Conservation (phyloP, 2,329 filamentous ascomycete genomes). For the Xylariaceae sp. region DNA sequence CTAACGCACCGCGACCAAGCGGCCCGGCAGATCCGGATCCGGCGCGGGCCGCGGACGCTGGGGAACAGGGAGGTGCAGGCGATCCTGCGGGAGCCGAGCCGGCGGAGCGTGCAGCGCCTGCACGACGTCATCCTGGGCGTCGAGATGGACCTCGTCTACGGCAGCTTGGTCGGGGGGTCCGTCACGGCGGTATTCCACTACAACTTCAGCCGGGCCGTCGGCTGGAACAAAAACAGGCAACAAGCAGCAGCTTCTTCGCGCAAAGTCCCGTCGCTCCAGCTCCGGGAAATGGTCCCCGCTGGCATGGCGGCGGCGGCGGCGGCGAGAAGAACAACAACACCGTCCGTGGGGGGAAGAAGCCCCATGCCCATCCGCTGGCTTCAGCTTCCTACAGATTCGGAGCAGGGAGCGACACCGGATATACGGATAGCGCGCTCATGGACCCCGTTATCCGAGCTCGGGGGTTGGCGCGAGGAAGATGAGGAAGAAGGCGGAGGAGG, state of each 20-base stretch:
- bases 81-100: conserved; percentile 19
- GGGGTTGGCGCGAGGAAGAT: conserved; percentile 16
- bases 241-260: not conserved
- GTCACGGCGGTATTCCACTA: conserved; percentile 14
- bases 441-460: conserved; percentile 13
- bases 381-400: conserved; percentile 3
- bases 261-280: conserved; percentile 16
- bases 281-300: conserved; percentile 3
- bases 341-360: not conserved
- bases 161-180: conserved; percentile 15
- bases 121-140: conserved; percentile 10
- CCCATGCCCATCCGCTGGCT: conserved; percentile 17
- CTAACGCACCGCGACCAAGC: conserved; percentile 17
- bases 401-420: not conserved
- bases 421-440: not conserved
- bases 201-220: conserved; percentile 20
- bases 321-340: too few relatives aligned
- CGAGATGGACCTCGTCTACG: conserved; percentile 15
- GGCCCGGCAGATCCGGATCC: conserved; percentile 8
- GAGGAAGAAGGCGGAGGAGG: too few relatives aligned
- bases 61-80: conserved; percentile 17
- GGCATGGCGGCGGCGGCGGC: not conserved
- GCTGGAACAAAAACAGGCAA: conserved; percentile 16
- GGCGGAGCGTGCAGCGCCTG: conserved; percentile 14
- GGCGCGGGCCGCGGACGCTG: conserved; percentile 14